Conservation (phyloP, 2,329 filamentous ascomycete genomes). For the Anisogramma anomala region DNA sequence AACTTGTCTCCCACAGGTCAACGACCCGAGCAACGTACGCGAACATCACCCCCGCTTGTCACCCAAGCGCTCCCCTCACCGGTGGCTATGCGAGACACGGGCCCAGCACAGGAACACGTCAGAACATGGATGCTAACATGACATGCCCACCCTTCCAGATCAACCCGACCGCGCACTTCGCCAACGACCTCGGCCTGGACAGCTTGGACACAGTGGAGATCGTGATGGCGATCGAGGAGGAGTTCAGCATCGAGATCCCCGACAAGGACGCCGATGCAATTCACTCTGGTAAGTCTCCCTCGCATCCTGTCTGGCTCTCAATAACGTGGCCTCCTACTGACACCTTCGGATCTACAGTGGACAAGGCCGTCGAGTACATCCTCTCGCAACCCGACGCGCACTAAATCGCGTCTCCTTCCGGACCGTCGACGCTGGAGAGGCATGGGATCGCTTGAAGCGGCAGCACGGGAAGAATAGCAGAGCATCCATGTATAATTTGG, state of each 20-base stretch:
- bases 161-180: conserved; percentile 73
- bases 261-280: conserved; percentile 94
- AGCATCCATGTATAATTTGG: no score
- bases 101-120: no score
- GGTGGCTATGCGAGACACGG: not conserved
- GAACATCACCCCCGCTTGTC: not conserved
- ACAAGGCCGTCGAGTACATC: conserved; percentile 93
- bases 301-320: no score
- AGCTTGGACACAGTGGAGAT: conserved; percentile 98
- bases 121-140: no score
- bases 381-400: conserved; percentile 81
- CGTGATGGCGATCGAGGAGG: conserved; percentile 96
- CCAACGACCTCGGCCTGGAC: conserved; percentile 94
- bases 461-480: no score
- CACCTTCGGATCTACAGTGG: no score
- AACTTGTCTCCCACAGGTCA: conserved; percentile 55
- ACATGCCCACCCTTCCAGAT: conserved; percentile 44
- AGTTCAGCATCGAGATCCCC: conserved; percentile 87
- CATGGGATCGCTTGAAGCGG: no score
- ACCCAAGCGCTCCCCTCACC: not conserved
- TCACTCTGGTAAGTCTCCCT: conserved; percentile 72
- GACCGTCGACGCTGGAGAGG: no score
- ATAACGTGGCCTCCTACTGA: no score
- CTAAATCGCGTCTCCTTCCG: conserved; percentile 27
- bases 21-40: conserved; percentile 52